These are phyloP conservation scores for Fusarium anguioides DNA, from an alignment of 2,329 filamentous ascomycete genomes.

Conservation along the genomic window DNA sequence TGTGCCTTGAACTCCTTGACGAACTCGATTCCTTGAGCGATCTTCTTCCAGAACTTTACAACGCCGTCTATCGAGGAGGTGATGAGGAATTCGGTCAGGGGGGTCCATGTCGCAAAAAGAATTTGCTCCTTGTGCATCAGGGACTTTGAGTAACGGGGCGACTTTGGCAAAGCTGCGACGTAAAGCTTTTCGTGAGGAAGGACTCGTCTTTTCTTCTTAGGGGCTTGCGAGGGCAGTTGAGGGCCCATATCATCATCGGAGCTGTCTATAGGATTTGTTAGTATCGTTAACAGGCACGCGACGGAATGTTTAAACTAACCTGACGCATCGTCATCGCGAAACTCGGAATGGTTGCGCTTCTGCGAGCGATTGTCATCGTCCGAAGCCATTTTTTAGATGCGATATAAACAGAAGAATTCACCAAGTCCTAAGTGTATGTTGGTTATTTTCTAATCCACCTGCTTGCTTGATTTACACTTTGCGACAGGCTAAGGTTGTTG, in stretches of 20 bases:
- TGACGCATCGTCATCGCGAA: slow-evolving; percentile 60
- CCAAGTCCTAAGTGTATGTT: no score
- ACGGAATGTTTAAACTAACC: slow-evolving; percentile 48
- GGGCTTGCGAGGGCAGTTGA: slow-evolving; percentile 82
- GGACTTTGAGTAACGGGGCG: slow-evolving; percentile 88
- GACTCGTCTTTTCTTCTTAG: slow-evolving; percentile 90
- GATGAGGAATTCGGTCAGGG: slow-evolving; percentile 92
- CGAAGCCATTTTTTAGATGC: slow-evolving; percentile 41
- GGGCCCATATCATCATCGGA: slow-evolving; percentile 95
- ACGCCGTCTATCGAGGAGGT: slow-evolving; percentile 95
- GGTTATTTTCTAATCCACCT: no score
- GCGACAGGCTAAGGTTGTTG: slow-evolving; percentile 28
- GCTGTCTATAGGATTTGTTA: slow-evolving; percentile 58
- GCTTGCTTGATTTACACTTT: slow-evolving; percentile 12
- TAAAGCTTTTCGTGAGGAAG: slow-evolving; percentile 97
- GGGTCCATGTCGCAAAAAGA: slow-evolving; percentile 87
- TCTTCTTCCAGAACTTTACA: slow-evolving; percentile 99
- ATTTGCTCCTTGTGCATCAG: slow-evolving; percentile 99
- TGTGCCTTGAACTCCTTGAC: slow-evolving; percentile 98
- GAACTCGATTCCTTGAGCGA: slow-evolving; percentile 89
- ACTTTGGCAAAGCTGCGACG: slow-evolving; percentile 85
- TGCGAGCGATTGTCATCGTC: slow-evolving; percentile 52
- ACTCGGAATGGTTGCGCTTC: slow-evolving; percentile 67
- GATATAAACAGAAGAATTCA: no score
- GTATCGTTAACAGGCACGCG: background rate